Base-by-base conservation (phyloP, 768 basidiomycete species). In the Amanita brunnescens region DNA sequence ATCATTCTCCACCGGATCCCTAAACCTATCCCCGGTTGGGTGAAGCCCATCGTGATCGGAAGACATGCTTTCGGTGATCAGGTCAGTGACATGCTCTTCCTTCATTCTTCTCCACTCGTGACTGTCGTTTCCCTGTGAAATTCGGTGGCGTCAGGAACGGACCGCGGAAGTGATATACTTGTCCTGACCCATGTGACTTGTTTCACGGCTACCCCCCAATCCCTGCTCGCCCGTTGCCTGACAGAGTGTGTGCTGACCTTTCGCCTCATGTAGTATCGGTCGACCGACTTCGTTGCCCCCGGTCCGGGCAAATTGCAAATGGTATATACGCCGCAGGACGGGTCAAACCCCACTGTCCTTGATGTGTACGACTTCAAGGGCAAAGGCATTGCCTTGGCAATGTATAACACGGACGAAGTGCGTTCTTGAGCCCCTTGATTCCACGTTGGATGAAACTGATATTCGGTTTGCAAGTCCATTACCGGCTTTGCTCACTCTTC, bases 341-440 rank as follows among this genome's bases (percentile, higher is more conserved):
- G 93, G 12, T 73, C 79, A n/a, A 67, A 77, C 24, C 73, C 72
- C 35, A 86, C 80, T 8, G 71, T 72, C 12, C 68, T 97, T 63
- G 73, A 94, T 56, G 92, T 99, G 35, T 98, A 90, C 60, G 85
- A 97, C 69, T 99, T 97, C 76, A 83, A 89, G 67, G 91, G 85
- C 23, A 78, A 77, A 51, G 96, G 96, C 58, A 90, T 97, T 29
- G 94, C 93, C 3, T 81, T 99, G 79, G 79, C 84, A 63, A 98
- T 98, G 96, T 97, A 98, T 74, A 97, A 97, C 71, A 97, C 93
- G 5, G 92, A 97, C 57, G 92, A 95, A 60, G 89, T 87, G 56
- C 14, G 57, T 57, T 30, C 21, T 18, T 37, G 49, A 21, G 16
- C 10, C 18, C 20, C 3, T 38, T 8, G 12, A n/a, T 20, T 16